Percentiles rank a stretch among this genome's conserved stretches.
Evolutionary conservation across 169 alveolate species (phyloP).

Genomic region (Plasmodium reichenowi): DNA sequence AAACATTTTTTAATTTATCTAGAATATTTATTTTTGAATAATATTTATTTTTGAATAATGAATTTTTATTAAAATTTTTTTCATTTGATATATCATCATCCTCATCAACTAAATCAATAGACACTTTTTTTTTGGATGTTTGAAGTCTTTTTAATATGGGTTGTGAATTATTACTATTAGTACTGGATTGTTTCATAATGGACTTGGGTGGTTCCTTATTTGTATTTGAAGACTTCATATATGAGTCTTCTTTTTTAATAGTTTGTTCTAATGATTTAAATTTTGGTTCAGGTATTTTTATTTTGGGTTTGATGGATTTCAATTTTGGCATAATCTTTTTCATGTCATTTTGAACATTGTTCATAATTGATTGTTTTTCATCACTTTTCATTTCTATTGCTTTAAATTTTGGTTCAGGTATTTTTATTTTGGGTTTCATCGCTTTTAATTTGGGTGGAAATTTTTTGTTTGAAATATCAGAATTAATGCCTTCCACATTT

Average conservation of each 20-base stretch:
- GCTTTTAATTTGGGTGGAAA: not conserved
- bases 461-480: not conserved
- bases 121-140: not conserved
- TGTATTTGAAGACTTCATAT: not conserved
- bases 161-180: not conserved
- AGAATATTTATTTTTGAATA: constrained; percentile 2
- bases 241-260: not conserved
- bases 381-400: not conserved
- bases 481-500: not conserved
- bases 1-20: not conserved
- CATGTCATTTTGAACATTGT: not conserved
- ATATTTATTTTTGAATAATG: constrained; percentile 7
- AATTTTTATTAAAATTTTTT: not conserved
- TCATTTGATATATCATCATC: not conserved
- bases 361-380: not conserved
- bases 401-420: constrained; percentile 3
- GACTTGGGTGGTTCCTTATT: constrained; percentile 17
- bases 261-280: constrained; percentile 11
- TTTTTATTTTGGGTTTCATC: not conserved
- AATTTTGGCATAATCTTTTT: not conserved
- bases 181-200: not conserved
- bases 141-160: not conserved
- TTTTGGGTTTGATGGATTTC: not conserved
- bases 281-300: not conserved
- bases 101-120: constrained; percentile 1